These are phyloP conservation scores for Triticum dicoccoides DNA, from an alignment of 176 grass and related monocot genomes.

Conservation along the genomic window DNA sequence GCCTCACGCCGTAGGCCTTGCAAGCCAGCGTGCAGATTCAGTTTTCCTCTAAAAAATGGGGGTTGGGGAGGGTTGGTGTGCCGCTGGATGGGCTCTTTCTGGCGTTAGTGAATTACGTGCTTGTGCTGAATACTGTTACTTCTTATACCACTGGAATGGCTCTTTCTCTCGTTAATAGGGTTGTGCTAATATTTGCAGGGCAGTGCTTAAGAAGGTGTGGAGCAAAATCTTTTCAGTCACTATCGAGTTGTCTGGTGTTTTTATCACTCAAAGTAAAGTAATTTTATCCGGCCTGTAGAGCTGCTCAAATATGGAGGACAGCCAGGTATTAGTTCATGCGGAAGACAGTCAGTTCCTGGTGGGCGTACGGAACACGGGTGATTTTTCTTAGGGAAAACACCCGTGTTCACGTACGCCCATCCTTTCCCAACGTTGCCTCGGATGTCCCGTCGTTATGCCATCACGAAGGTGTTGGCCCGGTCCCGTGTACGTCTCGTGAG, in stretches of 20 bases:
- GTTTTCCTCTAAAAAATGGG: background rate
- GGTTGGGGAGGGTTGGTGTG: background rate
- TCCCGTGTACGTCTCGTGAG: too few species aligned
- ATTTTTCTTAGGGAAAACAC: too few species aligned
- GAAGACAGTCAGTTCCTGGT: conserved; percentile 45
- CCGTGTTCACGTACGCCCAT: too few species aligned
- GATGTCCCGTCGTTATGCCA: too few species aligned
- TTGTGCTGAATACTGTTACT: background rate
- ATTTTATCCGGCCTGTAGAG: conserved; percentile 17
- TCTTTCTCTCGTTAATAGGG: background rate
- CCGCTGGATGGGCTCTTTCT: background rate
- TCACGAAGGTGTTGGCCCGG: too few species aligned
- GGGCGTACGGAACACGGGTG: too few species aligned
- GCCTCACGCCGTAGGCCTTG: background rate
- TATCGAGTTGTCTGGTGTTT: background rate
- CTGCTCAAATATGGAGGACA: conserved; percentile 36
- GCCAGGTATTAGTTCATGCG: conserved; percentile 39
- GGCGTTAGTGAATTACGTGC: background rate
- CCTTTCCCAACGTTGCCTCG: too few species aligned
- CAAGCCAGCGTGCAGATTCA: background rate
- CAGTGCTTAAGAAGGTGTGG: background rate
- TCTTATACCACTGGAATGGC: background rate
- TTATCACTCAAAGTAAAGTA: conserved; percentile 22
- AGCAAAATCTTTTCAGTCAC: background rate
- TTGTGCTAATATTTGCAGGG: conserved; percentile 42